Evolutionary conservation across 2,329 filamentous ascomycete genomes (phyloP).

Genomic region (Colletotrichum zoysiae): DNA sequence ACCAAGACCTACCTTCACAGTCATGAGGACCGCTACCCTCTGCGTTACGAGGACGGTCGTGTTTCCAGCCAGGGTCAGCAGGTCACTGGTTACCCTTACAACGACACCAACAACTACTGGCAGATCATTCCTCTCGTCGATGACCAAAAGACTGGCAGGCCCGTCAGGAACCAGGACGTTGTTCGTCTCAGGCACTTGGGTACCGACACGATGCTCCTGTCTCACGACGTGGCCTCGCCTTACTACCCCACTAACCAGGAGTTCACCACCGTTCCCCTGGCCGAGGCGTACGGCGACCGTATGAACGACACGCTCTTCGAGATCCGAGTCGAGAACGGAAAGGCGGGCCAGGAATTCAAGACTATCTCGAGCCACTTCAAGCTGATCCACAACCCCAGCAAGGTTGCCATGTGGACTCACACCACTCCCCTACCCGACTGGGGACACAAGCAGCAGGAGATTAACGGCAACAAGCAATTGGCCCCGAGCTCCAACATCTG

Average conservation of each 20-base stretch:
- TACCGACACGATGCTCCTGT: conserved; percentile 88
- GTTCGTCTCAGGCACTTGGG: conserved; percentile 88
- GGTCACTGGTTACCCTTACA: conserved; percentile 97
- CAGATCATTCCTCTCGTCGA: conserved; percentile 82
- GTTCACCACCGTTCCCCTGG: conserved; percentile 84
- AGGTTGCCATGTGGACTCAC: conserved; percentile 99
- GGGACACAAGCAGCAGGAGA: conserved; percentile 97
- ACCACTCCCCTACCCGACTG: conserved; percentile 95
- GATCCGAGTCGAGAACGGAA: conserved; percentile 88
- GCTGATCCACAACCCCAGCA: conserved; percentile 91
- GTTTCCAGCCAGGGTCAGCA: conserved; percentile 98
- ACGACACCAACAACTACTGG: conserved; percentile 99
- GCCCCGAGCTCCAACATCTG: conserved; percentile 92
- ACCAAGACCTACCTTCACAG: conserved; percentile 97
- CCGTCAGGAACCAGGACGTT: conserved; percentile 85
- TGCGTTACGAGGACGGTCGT: conserved; percentile 96
- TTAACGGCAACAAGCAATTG: conserved; percentile 99
- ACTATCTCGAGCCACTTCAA: conserved; percentile 95
- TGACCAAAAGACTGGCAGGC: conserved; percentile 68
- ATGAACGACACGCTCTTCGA: conserved; percentile 94
- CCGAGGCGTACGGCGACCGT: conserved; percentile 79
- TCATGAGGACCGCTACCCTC: conserved; percentile 87
- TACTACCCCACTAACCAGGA: conserved; percentile 98
- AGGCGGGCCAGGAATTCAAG: conserved; percentile 85
- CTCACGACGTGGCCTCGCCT: conserved; percentile 96